Evolutionary conservation across 148 eudicot genomes (phyloP).

Genomic region (Simmondsia chinensis): DNA sequence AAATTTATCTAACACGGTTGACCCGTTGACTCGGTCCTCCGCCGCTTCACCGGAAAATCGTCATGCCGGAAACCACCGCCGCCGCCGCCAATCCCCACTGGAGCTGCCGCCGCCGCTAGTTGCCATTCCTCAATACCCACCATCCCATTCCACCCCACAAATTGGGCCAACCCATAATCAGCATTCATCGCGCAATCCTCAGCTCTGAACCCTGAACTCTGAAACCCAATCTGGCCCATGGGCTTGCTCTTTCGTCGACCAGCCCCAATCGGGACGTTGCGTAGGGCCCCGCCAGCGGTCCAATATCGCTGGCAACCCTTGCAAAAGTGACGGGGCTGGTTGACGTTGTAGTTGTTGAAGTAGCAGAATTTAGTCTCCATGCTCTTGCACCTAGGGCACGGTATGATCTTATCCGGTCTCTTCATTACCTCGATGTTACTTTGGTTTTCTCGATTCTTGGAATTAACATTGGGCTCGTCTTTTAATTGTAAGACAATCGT

Average conservation of each 20-base stretch:
- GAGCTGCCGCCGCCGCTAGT: conserved; percentile 25
- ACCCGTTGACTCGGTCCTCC: conserved; percentile 30
- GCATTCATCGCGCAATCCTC: conserved; percentile 15
- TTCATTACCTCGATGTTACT: conserved; percentile 16
- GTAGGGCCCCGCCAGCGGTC: conserved; percentile 81
- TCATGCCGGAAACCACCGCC: conserved; percentile 26
- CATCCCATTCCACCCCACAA: conserved; percentile 27
- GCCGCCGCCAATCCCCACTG: not conserved
- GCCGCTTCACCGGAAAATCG: conserved; percentile 53
- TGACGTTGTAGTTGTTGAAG: conserved; percentile 77
- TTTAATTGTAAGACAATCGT: conserved; percentile 36
- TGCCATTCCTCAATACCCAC: conserved; percentile 43
- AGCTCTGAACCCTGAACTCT: conserved; percentile 19
- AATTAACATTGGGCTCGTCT: conserved; percentile 10
- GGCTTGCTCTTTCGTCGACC: conserved; percentile 66
- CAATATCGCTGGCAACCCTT: conserved; percentile 72
- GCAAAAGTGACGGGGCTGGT: conserved; percentile 71
- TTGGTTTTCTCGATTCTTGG: conserved; percentile 5
- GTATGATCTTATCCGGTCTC: conserved; percentile 59
- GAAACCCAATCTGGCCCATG: conserved; percentile 15
- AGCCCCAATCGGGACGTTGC: conserved; percentile 72
- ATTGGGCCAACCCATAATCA: conserved; percentile 2
- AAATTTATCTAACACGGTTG: conserved; percentile 30
- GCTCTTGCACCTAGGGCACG: conserved; percentile 74
- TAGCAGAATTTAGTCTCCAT: conserved; percentile 79